A percentile compares a stretch with the other conserved stretches of the same genome.
Evolutionary conservation across 495 filamentous ascomycete genomes (phyloP).

Genomic region (Letharia columbiana): DNA sequence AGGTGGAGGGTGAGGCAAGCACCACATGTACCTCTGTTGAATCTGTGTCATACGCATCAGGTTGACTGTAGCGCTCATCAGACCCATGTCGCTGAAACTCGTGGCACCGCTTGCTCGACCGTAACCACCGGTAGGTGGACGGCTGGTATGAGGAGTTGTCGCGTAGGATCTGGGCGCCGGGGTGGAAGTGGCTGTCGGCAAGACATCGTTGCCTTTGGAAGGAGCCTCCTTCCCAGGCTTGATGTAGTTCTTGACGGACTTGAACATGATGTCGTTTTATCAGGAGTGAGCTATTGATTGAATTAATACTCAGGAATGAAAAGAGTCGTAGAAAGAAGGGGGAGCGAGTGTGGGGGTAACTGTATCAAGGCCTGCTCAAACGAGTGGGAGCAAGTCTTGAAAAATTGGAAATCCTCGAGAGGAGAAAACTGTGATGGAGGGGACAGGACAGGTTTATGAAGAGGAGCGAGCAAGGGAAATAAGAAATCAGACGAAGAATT

Average conservation of each 20-base stretch:
- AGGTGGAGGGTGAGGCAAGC: slow-evolving; percentile 9
- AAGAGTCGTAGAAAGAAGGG: neutral
- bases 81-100: slow-evolving; percentile 2
- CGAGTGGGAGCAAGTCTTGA: slow-evolving; percentile 3
- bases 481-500: neutral
- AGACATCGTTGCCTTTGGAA: neutral
- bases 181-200: slow-evolving; percentile 7
- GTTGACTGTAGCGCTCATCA: slow-evolving; percentile 11
- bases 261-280: slow-evolving; percentile 11
- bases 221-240: slow-evolving; percentile 15
- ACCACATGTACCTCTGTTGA: slow-evolving; percentile 13
- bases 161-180: slow-evolving; percentile 5
- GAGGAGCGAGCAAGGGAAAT: neutral
- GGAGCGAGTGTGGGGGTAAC: slow-evolving; percentile 1
- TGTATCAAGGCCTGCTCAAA: slow-evolving; percentile 1
- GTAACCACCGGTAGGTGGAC: slow-evolving; percentile 3
- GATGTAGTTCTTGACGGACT: slow-evolving; percentile 23
- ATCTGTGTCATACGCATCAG: slow-evolving; percentile 10
- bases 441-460: neutral
- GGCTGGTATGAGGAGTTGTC: slow-evolving; percentile 1
- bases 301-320: neutral
- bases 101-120: slow-evolving; percentile 4
- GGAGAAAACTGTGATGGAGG: neutral
- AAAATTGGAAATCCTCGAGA: neutral
- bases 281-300: neutral